Evolutionary conservation across 2,329 filamentous ascomycete species (phyloP), one percentile per base, ranked within the genome.

Genomic region (Beauveria rudraprayagi): DNA sequence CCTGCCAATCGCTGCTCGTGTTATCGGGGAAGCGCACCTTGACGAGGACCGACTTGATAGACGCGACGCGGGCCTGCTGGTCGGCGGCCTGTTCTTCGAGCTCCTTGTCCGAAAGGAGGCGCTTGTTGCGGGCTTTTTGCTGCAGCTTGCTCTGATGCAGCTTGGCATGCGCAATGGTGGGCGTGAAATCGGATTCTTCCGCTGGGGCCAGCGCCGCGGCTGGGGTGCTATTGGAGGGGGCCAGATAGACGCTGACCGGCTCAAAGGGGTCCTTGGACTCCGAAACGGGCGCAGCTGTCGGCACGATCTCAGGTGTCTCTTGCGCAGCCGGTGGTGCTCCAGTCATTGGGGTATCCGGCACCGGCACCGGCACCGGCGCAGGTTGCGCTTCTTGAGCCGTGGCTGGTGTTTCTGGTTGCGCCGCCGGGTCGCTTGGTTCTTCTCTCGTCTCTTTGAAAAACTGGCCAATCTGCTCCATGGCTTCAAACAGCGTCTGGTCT

Each of bases 21-120:
- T 92, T 90, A 70, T 97, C 92, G 0, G 93, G 93, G 67, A 97
- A 92, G 28, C 92, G 88, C 54, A 97, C 83, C 65, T 90, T 91
- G 65, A 97, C 80, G 30, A 85, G 81, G 37, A 96, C 83, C 37
- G 84, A 83, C 56, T 83, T 84, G 63, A 92, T 80, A 5, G 83
- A 80, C 5, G 86, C 82, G 1, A 92, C 77, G 64, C 80, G 87
- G 34, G 86, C 85, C 52, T 83, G 82, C 57, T 87, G 85, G 24
- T 83, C 86, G 5, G 83, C 79, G 40, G 85, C 86, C 65, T 86
- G 85, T 26, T 87, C 86, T 41, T 86, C 87, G 11, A 95, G 78
- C 70, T 97, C 93, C 40, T 84, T 85, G 73, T 97, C 92, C 1
- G 91, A 95, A 6, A 84, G 84, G 1, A 97, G 83, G 22, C 91